These are phyloP conservation scores for Ustilago tritici DNA, from an alignment of 1,284 basidiomycete genomes.

Conservation along the genomic window DNA sequence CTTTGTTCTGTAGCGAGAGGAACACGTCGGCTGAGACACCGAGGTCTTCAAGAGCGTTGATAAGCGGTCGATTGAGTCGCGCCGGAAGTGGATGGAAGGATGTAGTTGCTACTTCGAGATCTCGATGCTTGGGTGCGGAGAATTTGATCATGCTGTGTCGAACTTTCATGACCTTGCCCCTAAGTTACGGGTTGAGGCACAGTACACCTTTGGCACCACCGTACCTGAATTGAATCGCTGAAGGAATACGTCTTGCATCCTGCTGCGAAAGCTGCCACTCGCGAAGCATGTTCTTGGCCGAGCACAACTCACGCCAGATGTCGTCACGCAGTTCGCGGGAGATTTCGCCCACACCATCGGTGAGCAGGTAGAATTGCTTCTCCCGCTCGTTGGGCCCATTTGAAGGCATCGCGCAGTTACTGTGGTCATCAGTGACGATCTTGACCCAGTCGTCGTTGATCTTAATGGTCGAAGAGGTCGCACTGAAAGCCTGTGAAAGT, in stretches of 20 bases:
- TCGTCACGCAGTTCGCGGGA: constrained; percentile 24
- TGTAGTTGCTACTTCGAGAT: constrained; percentile 35
- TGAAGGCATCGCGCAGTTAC: constrained; percentile 11
- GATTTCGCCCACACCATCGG: constrained; percentile 42
- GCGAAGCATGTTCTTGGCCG: constrained; percentile 27
- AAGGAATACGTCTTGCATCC: constrained; percentile 23
- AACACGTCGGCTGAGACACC: constrained; percentile 20
- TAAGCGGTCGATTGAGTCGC: constrained; percentile 36
- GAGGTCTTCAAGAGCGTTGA: constrained; percentile 44
- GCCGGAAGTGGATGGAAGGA: constrained; percentile 32
- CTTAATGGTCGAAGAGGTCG: constrained; percentile 35
- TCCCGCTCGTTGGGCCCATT: background rate
- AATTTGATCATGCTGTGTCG: constrained; percentile 44
- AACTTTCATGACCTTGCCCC: constrained; percentile 27
- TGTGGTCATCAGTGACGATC: constrained; percentile 26
- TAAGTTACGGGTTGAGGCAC: constrained; percentile 28
- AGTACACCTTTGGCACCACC: constrained; percentile 44
- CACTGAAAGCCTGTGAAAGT: constrained; percentile 44
- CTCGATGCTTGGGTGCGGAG: constrained; percentile 23
- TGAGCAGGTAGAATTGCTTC: constrained; percentile 22
- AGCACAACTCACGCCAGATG: constrained; percentile 32
- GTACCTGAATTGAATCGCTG: constrained; percentile 33
- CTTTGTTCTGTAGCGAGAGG: constrained; percentile 23
- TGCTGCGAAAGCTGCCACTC: constrained; percentile 22
- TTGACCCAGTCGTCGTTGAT: constrained; percentile 30